Base-by-base conservation (phyloP, 2,329 filamentous ascomycete species). In the Remersonia thermophila region DNA sequence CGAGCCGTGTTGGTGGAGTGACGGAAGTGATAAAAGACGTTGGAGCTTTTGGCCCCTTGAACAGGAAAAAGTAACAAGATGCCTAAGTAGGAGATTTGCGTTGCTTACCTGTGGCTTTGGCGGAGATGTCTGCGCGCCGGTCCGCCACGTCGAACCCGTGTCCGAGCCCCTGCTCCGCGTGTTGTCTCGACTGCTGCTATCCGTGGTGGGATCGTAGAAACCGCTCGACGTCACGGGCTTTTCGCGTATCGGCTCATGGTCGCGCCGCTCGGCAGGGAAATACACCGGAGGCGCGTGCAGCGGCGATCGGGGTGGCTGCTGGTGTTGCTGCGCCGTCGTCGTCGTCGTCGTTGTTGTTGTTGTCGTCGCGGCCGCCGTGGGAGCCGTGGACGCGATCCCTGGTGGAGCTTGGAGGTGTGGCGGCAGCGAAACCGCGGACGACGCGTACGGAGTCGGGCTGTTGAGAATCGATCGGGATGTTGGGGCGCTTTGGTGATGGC, bases 201-300 rank as follows among this genome's bases (percentile, higher is more conserved):
- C 68, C 30, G 63, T 67, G 30, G 64, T 63, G 12, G 67, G 67
- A 47, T 72, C 68, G 57, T 72, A 72, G 55, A 67, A 69, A 52
- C 63, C 62, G 49, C 65, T 56, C 38, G 57, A 53, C 12, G 55
- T 7, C 3, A 15, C 51, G 36, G 58, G 17, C 51, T 63, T 61
- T 36, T 61, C 60, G 51, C 56, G 62, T 27, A 36, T 33, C 16
- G 42, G 40, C 15, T 49, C 55, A 41, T 40, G 57, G 44, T 45
- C 55, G 13, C 49, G 49, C 27, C 42, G 42, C 17, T 51, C 52
- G 10, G 47, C 36, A n/a, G 55, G 51, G 39, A 65, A 66, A 45
- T 66, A 66, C 38, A 56, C 55, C 36, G 57, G 51, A 23, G 62
- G 59, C 35, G 60, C 56, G 44, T 64, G 63, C 52, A 66, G 51